Evolutionary conservation across 2,329 filamentous ascomycete species (phyloP).

Genomic region (Sporothrix humicola): DNA sequence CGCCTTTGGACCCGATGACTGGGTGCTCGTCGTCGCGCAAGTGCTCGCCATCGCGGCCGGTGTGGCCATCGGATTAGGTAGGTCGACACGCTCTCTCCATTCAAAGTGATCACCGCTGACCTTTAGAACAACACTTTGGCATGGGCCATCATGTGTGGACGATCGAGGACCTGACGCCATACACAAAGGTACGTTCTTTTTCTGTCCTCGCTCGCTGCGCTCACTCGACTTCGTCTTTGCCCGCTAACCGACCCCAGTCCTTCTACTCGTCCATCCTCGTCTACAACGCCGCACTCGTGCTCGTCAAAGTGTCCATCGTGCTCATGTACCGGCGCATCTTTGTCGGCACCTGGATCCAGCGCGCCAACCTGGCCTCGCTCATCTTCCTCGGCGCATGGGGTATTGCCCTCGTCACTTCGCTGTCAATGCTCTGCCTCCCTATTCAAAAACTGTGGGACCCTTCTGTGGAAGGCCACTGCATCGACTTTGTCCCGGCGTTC

Average conservation of each 20-base stretch:
- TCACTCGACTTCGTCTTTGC: no score
- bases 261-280: constrained; percentile 45
- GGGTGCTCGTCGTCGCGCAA: neutral
- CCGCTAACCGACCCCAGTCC: no score
- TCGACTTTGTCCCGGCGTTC: constrained; percentile 40
- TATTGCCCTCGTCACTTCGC: neutral
- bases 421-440: constrained; percentile 32
- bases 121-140: constrained; percentile 32
- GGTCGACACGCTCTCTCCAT: neutral
- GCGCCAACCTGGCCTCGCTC: constrained; percentile 36
- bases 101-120: neutral
- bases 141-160: constrained; percentile 34
- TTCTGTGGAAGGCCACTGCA: constrained; percentile 37
- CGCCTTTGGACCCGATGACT: neutral
- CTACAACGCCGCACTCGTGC: constrained; percentile 44
- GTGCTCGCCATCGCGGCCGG: constrained; percentile 12
- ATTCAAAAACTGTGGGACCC: constrained; percentile 40
- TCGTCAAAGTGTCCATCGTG: constrained; percentile 47
- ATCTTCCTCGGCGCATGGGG: constrained; percentile 40
- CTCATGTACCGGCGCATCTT: constrained; percentile 48
- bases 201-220: neutral
- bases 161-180: constrained; percentile 17
- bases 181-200: neutral
- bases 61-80: constrained; percentile 1
- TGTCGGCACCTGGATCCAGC: constrained; percentile 39